phyloP scores from a whole-genome alignment of 257 asterid species.

The Solanum rostratum region DNA sequence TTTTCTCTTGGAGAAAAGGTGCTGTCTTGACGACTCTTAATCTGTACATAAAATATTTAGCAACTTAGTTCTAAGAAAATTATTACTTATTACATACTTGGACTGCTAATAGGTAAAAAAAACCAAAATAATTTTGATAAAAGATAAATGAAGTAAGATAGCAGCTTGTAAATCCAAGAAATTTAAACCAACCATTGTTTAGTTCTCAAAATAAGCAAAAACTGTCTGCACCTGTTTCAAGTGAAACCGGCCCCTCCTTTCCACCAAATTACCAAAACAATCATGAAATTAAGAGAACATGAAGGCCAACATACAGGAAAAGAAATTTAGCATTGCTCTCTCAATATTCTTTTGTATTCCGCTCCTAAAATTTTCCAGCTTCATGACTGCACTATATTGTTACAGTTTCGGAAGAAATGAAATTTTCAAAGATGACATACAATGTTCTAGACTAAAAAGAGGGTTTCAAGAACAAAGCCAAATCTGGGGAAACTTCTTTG shows the following conservation, averaged over 20 bases:
- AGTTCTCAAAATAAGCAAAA: not conserved
- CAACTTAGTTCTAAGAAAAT: not conserved
- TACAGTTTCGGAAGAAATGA: not conserved
- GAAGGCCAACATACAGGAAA: not conserved
- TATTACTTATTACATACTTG: not conserved
- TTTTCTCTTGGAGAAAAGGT: conserved; percentile 17
- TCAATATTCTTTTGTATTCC: not conserved
- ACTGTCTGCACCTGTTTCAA: not conserved
- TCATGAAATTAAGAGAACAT: not conserved
- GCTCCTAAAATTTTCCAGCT: not conserved
- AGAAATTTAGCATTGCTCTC: not conserved
- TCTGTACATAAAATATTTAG: conserved; percentile 21
- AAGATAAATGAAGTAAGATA: not conserved
- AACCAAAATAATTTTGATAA: not conserved
- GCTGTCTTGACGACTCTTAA: conserved; percentile 16
- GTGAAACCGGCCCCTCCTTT: not conserved
- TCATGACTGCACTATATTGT: not conserved
- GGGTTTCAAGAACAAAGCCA: not conserved
- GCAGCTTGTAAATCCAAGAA: not conserved
- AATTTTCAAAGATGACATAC: not conserved
- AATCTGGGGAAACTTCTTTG: not conserved
- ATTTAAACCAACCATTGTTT: not conserved
- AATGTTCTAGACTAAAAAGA: not conserved
- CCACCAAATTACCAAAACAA: not conserved
- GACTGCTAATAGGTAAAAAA: not conserved